phyloP scores from a whole-genome alignment of 2,329 filamentous ascomycete species.

The Paecilomyces niveus region DNA sequence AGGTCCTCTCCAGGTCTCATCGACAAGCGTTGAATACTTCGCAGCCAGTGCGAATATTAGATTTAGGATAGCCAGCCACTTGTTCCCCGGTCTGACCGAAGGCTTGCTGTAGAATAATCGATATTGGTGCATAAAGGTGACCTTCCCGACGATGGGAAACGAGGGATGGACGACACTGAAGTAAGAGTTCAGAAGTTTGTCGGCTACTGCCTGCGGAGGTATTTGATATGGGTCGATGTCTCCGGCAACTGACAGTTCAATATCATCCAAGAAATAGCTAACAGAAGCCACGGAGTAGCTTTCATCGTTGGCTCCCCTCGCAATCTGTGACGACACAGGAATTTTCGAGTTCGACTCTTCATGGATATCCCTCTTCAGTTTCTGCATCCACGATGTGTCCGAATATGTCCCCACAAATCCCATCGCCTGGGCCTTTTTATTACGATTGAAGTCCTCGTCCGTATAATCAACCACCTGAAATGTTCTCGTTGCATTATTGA shows the following conservation, averaged over 20 bases:
- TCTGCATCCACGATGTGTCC: conserved; percentile 38
- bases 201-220: conserved; percentile 29
- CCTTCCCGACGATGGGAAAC: conserved; percentile 36
- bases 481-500: conserved; percentile 12
- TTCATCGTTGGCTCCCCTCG: conserved; percentile 9
- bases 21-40: conserved; percentile 25
- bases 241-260: conserved; percentile 24
- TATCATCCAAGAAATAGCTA: conserved; percentile 35
- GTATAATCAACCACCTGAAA: conserved; percentile 33
- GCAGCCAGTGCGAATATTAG: conserved; percentile 38
- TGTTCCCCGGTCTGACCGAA: conserved; percentile 27
- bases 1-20: conserved; percentile 17
- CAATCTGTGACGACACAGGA: conserved; percentile 5
- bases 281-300: conserved; percentile 22
- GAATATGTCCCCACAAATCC: conserved; percentile 41
- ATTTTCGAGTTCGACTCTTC: conserved; percentile 10
- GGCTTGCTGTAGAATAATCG: conserved; percentile 26
- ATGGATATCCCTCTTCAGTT: conserved; percentile 31
- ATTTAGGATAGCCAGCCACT: conserved; percentile 38
- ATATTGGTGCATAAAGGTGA: conserved; percentile 33
- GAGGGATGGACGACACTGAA: conserved; percentile 33
- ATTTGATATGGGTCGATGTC: conserved; percentile 29
- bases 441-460: conserved; percentile 37
- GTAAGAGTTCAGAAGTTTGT: conserved; percentile 33
- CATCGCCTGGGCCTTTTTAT: conserved; percentile 29